These are phyloP conservation scores for Starmerella bombi DNA, from an alignment of 805 yeast species.

Conservation along the genomic window DNA sequence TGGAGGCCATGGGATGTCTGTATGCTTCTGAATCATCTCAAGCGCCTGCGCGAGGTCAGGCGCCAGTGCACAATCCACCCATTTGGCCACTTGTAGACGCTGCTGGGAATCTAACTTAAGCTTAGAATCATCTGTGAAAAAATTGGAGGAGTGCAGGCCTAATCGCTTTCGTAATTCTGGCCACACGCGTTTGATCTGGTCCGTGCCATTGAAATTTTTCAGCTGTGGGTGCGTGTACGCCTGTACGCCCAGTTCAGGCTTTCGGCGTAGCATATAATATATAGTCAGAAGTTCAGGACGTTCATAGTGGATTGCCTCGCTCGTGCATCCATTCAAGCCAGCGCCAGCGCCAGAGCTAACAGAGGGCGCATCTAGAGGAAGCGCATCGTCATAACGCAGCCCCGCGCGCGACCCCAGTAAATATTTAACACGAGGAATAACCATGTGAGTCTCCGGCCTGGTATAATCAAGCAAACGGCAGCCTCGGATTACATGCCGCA, in stretches of 20 bases:
- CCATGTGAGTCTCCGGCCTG: slow-evolving; percentile 4
- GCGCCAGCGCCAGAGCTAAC: too few relatives aligned
- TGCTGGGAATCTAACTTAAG: too few relatives aligned
- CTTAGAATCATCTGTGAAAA: background rate
- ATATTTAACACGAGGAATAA: slow-evolving; percentile 5
- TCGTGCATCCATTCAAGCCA: too few relatives aligned
- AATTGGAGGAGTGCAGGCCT: background rate
- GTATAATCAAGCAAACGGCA: slow-evolving; percentile 16
- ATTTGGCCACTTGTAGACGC: background rate
- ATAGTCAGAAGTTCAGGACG: slow-evolving; percentile 9
- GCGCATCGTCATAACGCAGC: slow-evolving; percentile 8
- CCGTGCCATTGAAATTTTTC: background rate
- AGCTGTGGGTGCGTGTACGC: background rate
- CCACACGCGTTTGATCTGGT: background rate
- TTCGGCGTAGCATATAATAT: background rate
- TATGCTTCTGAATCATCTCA: slow-evolving; percentile 9
- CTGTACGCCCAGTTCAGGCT: background rate
- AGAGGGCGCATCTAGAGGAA: too few relatives aligned
- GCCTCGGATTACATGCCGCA: slow-evolving; percentile 6
- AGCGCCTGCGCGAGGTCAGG: slow-evolving; percentile 16
- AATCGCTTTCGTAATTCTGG: background rate
- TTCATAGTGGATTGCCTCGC: too few relatives aligned
- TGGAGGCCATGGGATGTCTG: slow-evolving; percentile 22
- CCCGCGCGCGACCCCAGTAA: slow-evolving; percentile 15
- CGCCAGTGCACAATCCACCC: slow-evolving; percentile 13